These are phyloP conservation scores for Choanephora cucurbitarum DNA, from an alignment of 371 early-diverging fungal species.

Conservation along the genomic window DNA sequence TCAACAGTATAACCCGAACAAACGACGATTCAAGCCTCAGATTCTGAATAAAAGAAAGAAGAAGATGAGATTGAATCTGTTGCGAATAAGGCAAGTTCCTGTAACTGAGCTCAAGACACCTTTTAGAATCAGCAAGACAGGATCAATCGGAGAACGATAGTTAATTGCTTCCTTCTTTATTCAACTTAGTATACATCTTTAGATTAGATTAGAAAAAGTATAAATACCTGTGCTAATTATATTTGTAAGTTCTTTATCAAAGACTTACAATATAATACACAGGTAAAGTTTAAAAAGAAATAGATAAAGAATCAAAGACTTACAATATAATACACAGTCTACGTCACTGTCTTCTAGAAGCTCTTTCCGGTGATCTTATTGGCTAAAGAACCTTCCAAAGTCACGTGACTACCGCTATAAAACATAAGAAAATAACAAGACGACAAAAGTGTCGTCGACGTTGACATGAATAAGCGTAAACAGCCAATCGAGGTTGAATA, in stretches of 20 bases:
- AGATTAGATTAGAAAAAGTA: not conserved
- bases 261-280: not conserved
- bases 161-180: not conserved
- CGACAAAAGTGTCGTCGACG: too few relatives aligned
- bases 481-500: not conserved
- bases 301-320: not conserved
- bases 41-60: not conserved
- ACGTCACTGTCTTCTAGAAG: too few relatives aligned
- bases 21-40: not conserved
- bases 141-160: not conserved
- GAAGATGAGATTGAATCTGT: not conserved
- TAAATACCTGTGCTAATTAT: not conserved
- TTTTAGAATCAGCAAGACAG: not conserved
- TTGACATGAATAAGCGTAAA: not conserved
- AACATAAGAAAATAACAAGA: not conserved
- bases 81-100: not conserved
- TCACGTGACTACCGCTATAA: not conserved
- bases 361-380: not conserved
- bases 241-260: not conserved
- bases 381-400: not conserved
- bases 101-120: not conserved
- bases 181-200: not conserved
- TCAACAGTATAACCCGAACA: not conserved
- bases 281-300: not conserved
- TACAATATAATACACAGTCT: not conserved